Evolutionary conservation across 2,329 filamentous ascomycete genomes (phyloP).

Genomic region (Penicillium carneum): DNA sequence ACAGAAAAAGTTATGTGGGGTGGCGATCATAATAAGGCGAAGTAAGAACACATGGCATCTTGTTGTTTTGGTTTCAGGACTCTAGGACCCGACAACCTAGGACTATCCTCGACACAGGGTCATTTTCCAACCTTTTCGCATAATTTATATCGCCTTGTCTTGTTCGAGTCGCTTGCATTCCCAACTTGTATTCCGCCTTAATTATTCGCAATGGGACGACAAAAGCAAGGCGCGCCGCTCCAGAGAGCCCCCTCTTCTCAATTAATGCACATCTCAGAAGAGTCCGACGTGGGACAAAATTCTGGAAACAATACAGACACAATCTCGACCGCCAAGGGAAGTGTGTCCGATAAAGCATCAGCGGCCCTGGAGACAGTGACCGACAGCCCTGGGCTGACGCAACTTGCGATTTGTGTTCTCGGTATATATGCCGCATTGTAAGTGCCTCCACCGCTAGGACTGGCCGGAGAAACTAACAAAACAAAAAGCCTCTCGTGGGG

Average conservation of each 20-base stretch:
- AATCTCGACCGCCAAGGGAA: slow-evolving; percentile 29
- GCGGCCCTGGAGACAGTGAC: slow-evolving; percentile 40
- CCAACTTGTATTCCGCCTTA: not conserved
- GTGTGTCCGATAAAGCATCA: slow-evolving; percentile 28
- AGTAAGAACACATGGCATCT: slow-evolving; percentile 52
- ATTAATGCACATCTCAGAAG: slow-evolving; percentile 58
- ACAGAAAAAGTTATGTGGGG: slow-evolving; percentile 24
- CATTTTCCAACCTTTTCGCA: not conserved
- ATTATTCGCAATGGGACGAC: slow-evolving; percentile 67
- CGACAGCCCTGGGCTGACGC: slow-evolving; percentile 67
- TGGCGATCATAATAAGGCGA: slow-evolving; percentile 33
- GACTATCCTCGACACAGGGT: not conserved
- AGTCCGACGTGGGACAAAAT: slow-evolving; percentile 38
- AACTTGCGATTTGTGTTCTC: slow-evolving; percentile 84
- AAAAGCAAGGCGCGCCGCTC: slow-evolving; percentile 71
- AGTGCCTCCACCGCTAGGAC: slow-evolving; percentile 21
- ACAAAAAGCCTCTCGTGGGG: slow-evolving; percentile 83
- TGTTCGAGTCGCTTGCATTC: not conserved
- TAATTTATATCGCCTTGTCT: not conserved
- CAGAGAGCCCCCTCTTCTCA: slow-evolving; percentile 73
- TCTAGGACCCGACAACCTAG: not conserved
- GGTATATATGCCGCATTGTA: slow-evolving; percentile 98
- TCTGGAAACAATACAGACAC: slow-evolving; percentile 38
- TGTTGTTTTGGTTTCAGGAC: slow-evolving; percentile 23
- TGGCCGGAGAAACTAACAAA: slow-evolving; percentile 13